Evolutionary conservation across 345 rosid species (phyloP).

Genomic region (Salix purpurea): DNA sequence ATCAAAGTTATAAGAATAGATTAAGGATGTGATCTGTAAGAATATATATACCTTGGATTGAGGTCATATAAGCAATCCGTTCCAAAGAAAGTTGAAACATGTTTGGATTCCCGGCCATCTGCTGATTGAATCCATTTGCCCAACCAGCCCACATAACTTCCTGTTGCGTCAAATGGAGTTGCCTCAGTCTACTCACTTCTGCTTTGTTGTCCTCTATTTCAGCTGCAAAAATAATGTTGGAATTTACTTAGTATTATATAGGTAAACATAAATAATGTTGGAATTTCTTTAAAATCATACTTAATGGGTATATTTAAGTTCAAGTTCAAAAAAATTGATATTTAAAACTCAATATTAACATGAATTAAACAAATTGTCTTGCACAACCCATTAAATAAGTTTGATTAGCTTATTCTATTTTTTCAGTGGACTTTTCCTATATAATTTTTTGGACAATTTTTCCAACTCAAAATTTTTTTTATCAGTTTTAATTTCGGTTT

Average conservation of each 20-base stretch:
- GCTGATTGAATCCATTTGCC: slow-evolving; percentile 8
- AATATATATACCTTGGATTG: background rate
- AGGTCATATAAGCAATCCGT: background rate
- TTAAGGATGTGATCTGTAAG: background rate
- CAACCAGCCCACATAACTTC: background rate
- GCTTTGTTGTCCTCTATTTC: slow-evolving; percentile 20
- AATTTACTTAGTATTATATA: background rate
- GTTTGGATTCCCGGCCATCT: slow-evolving; percentile 5
- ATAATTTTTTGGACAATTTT: no score
- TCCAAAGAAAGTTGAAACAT: background rate
- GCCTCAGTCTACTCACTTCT: slow-evolving; percentile 21
- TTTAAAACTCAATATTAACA: no score
- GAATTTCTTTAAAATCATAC: no score
- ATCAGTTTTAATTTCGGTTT: background rate
- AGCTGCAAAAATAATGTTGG: slow-evolving; percentile 8
- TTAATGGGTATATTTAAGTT: no score
- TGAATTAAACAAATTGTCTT: no score
- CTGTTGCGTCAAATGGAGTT: slow-evolving; percentile 8
- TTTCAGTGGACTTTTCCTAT: no score
- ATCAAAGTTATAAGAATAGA: background rate
- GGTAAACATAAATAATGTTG: background rate
- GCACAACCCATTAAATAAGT: accelerated
- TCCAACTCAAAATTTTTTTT: no score
- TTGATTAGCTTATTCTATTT: no score
- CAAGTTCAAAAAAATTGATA: no score